phyloP scores from a whole-genome alignment of 164 flowering plant genomes.

The grape (Vitis vinifera) region ASM3070453v1 NC_081809.1:15879501-15880000 shows the following conservation, averaged over 20 bases:
- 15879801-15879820: slow-evolving; percentile 45
- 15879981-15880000: not conserved
- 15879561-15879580: slow-evolving; percentile 78
- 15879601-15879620: slow-evolving; percentile 33
- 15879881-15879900: slow-evolving; percentile 4
- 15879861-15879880: slow-evolving; percentile 38
- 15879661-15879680: slow-evolving; percentile 30
- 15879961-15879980: slow-evolving; percentile 5
- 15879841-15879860: slow-evolving; percentile 66
- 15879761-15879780: slow-evolving; percentile 52
- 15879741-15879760: slow-evolving; percentile 42
- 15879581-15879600: slow-evolving; percentile 40
- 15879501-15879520: slow-evolving; percentile 68
- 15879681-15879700: slow-evolving; percentile 58
- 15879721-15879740: slow-evolving; percentile 60
- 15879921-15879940: slow-evolving; percentile 7
- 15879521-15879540: slow-evolving; percentile 61
- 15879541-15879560: slow-evolving; percentile 74
- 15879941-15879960: slow-evolving; percentile 20
- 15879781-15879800: slow-evolving; percentile 59
- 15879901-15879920: not conserved
- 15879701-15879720: slow-evolving; percentile 71
- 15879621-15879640: slow-evolving; percentile 55
- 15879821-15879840: slow-evolving; percentile 43
- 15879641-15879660: slow-evolving; percentile 40